Evolutionary conservation across 371 early-diverging fungal species (phyloP).

Genomic region (Choanephora cucurbitarum): DNA sequence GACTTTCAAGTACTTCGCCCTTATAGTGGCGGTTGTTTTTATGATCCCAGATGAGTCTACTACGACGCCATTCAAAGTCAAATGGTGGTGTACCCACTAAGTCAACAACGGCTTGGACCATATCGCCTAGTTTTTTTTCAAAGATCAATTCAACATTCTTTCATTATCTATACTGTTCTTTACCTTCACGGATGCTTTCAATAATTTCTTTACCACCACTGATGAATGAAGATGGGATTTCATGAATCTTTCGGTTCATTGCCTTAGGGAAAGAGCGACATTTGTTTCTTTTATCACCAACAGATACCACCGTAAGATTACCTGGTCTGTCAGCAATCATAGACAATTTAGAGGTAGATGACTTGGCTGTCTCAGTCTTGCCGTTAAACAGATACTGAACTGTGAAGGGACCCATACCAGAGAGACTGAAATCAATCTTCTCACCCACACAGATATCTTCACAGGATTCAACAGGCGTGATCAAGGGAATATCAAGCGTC

Average conservation of each 20-base stretch:
- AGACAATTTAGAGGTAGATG: constrained; percentile 30
- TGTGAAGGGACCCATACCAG: constrained; percentile 46
- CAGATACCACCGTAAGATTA: constrained; percentile 53
- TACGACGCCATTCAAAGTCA: constrained; percentile 56
- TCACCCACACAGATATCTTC: constrained; percentile 56
- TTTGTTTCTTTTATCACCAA: constrained; percentile 55
- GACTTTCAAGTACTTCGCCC: constrained; percentile 50
- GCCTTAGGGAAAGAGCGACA: constrained; percentile 49
- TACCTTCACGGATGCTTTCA: constrained; percentile 54
- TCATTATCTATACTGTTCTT: neutral
- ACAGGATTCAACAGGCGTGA: constrained; percentile 35
- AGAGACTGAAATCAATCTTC: constrained; percentile 43
- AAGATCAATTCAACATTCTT: no score
- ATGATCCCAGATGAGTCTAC: constrained; percentile 44
- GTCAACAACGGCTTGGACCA: constrained; percentile 52
- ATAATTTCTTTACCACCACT: constrained; percentile 52
- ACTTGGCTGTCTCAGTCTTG: constrained; percentile 32
- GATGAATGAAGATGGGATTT: constrained; percentile 49
- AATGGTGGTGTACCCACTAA: constrained; percentile 55
- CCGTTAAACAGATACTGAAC: constrained; percentile 49
- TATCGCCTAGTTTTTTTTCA: constrained; percentile 43
- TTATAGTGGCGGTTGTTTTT: constrained; percentile 41
- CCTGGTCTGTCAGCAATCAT: constrained; percentile 58
- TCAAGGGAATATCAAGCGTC: constrained; percentile 50
- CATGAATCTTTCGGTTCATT: constrained; percentile 44